Evolutionary conservation across 164 flowering plant species (phyloP).

Genomic region (Buxus sempervirens): DNA sequence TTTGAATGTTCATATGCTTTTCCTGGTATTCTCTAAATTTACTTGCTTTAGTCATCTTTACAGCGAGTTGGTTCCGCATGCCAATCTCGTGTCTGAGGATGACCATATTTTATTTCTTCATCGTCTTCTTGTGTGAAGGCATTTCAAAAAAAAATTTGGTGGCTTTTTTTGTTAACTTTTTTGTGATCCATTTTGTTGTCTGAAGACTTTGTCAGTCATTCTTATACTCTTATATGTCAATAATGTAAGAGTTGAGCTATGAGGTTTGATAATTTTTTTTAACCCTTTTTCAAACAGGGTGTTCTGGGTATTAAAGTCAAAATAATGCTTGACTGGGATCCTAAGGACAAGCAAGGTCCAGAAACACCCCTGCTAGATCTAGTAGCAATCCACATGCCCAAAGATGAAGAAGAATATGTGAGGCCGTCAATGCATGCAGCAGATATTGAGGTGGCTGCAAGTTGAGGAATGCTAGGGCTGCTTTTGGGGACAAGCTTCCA

Average conservation of each 20-base stretch:
- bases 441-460: constrained; percentile 19
- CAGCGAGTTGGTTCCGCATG: constrained; percentile 20
- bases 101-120: constrained; percentile 18
- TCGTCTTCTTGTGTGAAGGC: too few species aligned
- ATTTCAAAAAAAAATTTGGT: too few species aligned
- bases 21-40: not conserved
- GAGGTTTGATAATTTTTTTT: too few species aligned
- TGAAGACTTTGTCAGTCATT: too few species aligned
- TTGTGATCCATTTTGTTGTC: too few species aligned
- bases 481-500: too few species aligned
- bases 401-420: constrained; percentile 45
- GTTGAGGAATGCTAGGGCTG: not conserved
- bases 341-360: constrained; percentile 49
- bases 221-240: too few species aligned
- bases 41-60: constrained; percentile 12
- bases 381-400: constrained; percentile 50
- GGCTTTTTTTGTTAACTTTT: too few species aligned
- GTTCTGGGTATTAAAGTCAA: constrained; percentile 57
- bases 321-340: constrained; percentile 57
- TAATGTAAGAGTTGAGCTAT: too few species aligned
- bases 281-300: constrained; percentile 28
- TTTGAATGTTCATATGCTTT: not conserved
- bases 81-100: constrained; percentile 22
- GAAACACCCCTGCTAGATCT: constrained; percentile 49
- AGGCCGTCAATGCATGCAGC: constrained; percentile 26